Evolutionary conservation across 2,329 filamentous ascomycete species (phyloP), one percentile per base, ranked within the genome.

Genomic region (Cladosporium sp.): DNA sequence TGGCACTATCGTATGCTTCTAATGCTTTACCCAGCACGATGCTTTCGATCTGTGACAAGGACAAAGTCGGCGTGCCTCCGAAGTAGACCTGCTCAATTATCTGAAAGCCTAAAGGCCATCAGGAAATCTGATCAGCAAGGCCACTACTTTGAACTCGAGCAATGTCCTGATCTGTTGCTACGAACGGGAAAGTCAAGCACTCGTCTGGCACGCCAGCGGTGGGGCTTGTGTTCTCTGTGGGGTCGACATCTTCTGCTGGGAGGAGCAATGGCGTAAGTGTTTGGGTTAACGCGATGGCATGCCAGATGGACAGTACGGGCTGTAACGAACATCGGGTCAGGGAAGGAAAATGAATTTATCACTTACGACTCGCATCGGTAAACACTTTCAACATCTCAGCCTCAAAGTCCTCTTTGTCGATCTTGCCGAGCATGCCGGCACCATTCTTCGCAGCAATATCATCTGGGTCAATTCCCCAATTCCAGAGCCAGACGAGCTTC

Each of bases 1-100:
- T 87, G 3, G 88, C 87, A 63, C 88, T 88, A 63, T 93, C 88
- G 63, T 90, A 93, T 3, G 85, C 80, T 50, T 80, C 76, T 72
- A 90, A 78, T 1, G 85, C 84, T 43, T 82, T 76, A 1, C 75
- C 74, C 40, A 87, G 72, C 8, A 89, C 73, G 1, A 82, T 80
- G 4, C 81, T 76, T 62, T 82, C 79, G 1, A 38, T 43, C 14
- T 46, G 35, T 10, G 37, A 13, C 32, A 34, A 28, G 13, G 51
- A 42, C 32, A 53, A 19, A 4, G 40, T 14, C 18, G 74, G 70
- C 22, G 77, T 73, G 59, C 83, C 78, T 48, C 84, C 82, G 13
- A 90, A 73, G 31, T 81, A 82, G 3, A 49, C 75, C 74, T 59
- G 55, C 11, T 70, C 63, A 16, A 69, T 63, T 35, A 90, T 74